Base-by-base conservation (phyloP, 83 land plant genomes). In the Diphasiastrum complanatum region DNA sequence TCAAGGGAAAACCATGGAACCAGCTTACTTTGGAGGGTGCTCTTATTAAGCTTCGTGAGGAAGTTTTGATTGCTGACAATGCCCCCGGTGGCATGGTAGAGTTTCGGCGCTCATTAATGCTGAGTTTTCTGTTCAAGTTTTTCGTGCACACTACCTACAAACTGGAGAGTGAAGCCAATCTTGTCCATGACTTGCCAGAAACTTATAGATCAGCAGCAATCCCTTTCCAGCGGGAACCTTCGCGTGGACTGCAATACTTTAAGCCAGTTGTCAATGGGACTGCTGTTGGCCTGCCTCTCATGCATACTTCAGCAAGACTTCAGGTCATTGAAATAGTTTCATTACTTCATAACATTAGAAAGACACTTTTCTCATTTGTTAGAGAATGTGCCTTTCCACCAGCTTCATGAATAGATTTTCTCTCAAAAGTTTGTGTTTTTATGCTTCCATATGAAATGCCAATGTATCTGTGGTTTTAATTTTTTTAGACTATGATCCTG, bases 41-140 rank as follows among this genome's bases (percentile, higher is more conserved):
- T 43, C 69, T 90, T 35, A 28, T 59, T 20, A 32, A 67, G 5
- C 57, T 95, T 45, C 68, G 74, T 59, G 68, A 75, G 11, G 95
- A 90, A 33, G 70, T 95, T 50, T 27, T 59, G 27, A 79, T 90
- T 43, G 63, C 78, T 59, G 84, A 83, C 33, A 60, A 84, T 81
- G 97, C 97, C 5, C 97, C 99, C 18, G 95, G 99, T 23, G 99
- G 99, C n/a, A 95, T 86, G 99, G 81, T 81, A 20, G 95, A 95
- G 67, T 95, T 90, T 26, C 79, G 95, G 24, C 75, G 46, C 45
- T 95, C 95, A 0, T 71, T 95, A 32, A 83, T 84, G 6, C 28
- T 78, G 18, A 90, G 99, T 55, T 95, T 95, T 69, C 86, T 95
- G 69, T 95, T 90, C 69, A 95, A 95, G 43, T 95, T 83, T 50